Conservation (phyloP, 1,284 basidiomycete species). For the Fomes fomentarius region DNA sequence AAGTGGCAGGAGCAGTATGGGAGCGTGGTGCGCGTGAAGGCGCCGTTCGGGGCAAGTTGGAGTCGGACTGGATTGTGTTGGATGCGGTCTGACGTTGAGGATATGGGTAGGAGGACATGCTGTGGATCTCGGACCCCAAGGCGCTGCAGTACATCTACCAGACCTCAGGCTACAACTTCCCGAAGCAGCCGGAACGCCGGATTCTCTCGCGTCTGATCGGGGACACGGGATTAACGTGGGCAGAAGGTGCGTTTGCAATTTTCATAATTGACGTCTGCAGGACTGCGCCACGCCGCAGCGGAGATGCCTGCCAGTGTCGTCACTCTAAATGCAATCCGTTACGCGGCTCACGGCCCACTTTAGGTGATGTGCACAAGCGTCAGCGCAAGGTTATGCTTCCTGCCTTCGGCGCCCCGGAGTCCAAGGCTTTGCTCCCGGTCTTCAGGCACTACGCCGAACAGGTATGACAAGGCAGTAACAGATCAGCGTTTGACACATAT, state of each 20-base stretch:
- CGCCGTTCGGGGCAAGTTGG: constrained; percentile 49
- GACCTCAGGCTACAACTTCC: constrained; percentile 42
- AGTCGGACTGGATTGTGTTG: no score
- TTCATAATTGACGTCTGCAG: no score
- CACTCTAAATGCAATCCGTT: no score
- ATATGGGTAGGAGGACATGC: constrained; percentile 31
- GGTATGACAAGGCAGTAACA: constrained; percentile 33
- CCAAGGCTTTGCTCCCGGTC: constrained; percentile 51
- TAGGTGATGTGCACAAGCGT: constrained; percentile 49
- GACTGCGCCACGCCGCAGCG: no score
- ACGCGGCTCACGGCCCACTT: no score
- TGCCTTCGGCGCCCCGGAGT: constrained; percentile 48
- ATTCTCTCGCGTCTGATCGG: constrained; percentile 34
- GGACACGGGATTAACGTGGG: constrained; percentile 43
- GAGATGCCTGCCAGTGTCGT: no score
- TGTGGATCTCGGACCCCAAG: constrained; percentile 44
- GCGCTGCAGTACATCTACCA: constrained; percentile 45
- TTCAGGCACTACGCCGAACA: constrained; percentile 49
- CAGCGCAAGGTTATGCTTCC: constrained; percentile 48
- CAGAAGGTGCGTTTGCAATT: constrained; percentile 44
- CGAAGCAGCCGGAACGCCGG: constrained; percentile 39
- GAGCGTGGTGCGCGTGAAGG: constrained; percentile 52
- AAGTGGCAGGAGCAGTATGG: constrained; percentile 52
- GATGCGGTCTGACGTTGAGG: not conserved
- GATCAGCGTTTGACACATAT: not conserved